phyloP scores from a whole-genome alignment of 2,329 filamentous ascomycete genomes.

The Kalaharituber pfeilii region DNA sequence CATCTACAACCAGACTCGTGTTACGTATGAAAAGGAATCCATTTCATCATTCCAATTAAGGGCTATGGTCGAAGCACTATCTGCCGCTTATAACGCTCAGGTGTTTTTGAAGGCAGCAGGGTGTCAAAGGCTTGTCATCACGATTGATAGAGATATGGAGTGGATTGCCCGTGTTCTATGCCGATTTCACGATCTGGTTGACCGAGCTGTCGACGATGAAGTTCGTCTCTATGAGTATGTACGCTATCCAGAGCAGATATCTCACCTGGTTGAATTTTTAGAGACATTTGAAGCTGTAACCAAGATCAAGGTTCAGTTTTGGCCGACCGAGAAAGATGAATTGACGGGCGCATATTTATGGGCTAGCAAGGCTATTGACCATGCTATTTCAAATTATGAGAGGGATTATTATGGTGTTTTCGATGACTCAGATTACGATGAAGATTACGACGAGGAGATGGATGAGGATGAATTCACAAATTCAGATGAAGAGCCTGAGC shows the following conservation, averaged over 20 bases:
- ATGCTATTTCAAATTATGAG: not conserved
- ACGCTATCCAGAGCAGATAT: not conserved
- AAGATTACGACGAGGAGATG: not conserved
- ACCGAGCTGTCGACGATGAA: not conserved
- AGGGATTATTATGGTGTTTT: not conserved
- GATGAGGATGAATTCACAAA: not conserved
- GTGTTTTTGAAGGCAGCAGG: not conserved
- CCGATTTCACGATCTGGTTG: not conserved
- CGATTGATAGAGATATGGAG: not conserved
- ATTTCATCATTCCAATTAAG: not conserved
- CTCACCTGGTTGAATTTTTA: not conserved
- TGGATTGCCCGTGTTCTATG: not conserved
- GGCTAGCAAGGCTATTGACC: not conserved
- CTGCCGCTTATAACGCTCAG: not conserved
- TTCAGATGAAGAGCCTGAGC: not conserved
- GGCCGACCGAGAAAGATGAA: not conserved
- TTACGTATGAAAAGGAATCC: not conserved
- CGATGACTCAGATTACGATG: not conserved
- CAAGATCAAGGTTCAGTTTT: not conserved
- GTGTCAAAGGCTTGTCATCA: not conserved
- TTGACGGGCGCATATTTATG: not conserved
- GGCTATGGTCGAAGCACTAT: not conserved
- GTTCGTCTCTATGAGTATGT: not conserved
- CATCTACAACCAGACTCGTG: not conserved
- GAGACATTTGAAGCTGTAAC: constrained; percentile 1